A percentile compares a stretch with the other conserved stretches of the same genome.
Evolutionary conservation across 2,329 filamentous ascomycete genomes (phyloP).

Genomic region (Fusarium secorum): DNA sequence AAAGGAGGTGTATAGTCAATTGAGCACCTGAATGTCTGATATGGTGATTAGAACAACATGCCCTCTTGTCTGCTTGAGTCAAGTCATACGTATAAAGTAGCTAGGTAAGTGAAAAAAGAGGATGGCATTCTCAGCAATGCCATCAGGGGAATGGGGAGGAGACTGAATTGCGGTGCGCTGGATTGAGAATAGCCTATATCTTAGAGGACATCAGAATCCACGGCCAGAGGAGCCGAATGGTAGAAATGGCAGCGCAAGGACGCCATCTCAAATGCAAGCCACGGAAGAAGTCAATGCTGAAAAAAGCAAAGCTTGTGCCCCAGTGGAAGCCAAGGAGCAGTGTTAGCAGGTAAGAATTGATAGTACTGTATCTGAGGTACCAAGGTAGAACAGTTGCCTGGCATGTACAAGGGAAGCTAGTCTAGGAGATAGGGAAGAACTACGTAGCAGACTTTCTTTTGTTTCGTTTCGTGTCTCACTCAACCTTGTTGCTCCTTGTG

Average conservation of each 20-base stretch:
- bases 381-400: not conserved
- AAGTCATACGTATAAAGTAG: not conserved
- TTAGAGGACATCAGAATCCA: not conserved
- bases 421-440: not conserved
- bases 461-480: constrained; percentile 29
- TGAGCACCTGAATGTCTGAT: not conserved
- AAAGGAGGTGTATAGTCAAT: not conserved
- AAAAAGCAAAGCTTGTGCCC: constrained; percentile 2
- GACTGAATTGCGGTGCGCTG: constrained; percentile 14
- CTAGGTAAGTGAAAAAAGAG: not conserved
- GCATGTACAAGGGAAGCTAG: not conserved
- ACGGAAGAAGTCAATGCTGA: not conserved
- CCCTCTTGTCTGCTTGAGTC: not conserved
- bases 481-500: constrained; percentile 21
- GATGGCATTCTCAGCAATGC: constrained; percentile 29
- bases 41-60: not conserved
- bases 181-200: constrained; percentile 22
- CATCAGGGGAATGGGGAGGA: constrained; percentile 10
- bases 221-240: not conserved
- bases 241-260: not conserved
- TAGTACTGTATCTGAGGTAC: not conserved
- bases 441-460: constrained; percentile 9
- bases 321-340: not conserved
- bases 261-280: constrained; percentile 7
- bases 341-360: not conserved